A percentile compares a stretch with the other conserved stretches of the same genome.
Conservation (phyloP, 495 filamentous ascomycete species). For the Geoglossum glabrum region DNA sequence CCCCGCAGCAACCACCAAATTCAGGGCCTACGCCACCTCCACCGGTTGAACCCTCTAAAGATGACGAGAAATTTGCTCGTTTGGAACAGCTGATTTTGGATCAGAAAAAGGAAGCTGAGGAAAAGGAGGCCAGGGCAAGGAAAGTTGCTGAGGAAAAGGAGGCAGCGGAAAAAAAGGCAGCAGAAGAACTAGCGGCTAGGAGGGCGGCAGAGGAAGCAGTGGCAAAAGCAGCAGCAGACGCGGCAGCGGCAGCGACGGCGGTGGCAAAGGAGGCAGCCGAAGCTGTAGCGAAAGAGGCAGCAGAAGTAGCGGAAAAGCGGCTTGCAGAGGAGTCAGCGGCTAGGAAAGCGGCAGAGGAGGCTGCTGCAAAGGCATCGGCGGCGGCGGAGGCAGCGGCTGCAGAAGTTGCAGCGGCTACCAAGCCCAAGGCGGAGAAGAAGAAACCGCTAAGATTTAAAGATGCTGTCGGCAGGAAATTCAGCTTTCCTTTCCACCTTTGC, state of each 20-base stretch:
- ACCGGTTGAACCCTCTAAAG: conserved; percentile 2
- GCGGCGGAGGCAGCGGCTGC: conserved; percentile 19
- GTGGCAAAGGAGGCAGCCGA: conserved; percentile 2
- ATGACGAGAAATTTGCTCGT: conserved; percentile 8
- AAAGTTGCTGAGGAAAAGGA: conserved; percentile 19
- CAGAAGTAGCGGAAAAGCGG: conserved; percentile 5
- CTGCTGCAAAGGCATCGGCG: conserved; percentile 12
- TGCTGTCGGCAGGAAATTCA: conserved; percentile 42
- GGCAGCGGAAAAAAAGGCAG: conserved; percentile 18
- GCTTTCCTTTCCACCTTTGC: conserved; percentile 44
- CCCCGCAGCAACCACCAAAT: conserved; percentile 5
- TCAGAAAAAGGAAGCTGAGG: conserved; percentile 4
- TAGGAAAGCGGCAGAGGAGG: conserved; percentile 9
- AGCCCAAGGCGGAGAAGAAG: conserved; percentile 31
- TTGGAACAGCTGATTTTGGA: conserved; percentile 8
- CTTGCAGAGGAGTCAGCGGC: conserved; percentile 11
- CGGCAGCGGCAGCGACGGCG: not conserved
- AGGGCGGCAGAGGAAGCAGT: conserved; percentile 9
- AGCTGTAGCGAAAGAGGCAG: conserved; percentile 1
- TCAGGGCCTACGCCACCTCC: conserved; percentile 16
- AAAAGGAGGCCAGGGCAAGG: conserved; percentile 11
- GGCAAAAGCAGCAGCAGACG: conserved; percentile 8
- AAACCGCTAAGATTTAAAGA: conserved; percentile 44
- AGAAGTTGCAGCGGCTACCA: conserved; percentile 18
- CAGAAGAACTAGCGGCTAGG: conserved; percentile 15